Conservation (phyloP, 2,329 filamentous ascomycete genomes). For the Aureobasidium sp. region DNA sequence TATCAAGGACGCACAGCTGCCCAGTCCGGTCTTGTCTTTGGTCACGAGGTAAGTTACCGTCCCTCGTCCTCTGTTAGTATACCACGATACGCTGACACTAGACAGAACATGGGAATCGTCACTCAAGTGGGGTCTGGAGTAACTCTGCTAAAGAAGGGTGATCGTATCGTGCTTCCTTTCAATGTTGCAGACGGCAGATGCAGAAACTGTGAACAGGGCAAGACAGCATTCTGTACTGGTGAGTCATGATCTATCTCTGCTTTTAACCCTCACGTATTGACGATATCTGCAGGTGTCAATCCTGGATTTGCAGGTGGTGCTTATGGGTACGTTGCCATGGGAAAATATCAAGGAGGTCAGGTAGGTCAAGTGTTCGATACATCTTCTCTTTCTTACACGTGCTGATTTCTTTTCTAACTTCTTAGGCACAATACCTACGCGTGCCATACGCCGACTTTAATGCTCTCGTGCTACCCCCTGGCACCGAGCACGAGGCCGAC, state of each 20-base stretch:
- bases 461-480: slow-evolving; percentile 53
- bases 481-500: slow-evolving; percentile 55
- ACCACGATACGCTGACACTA: not conserved
- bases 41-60: slow-evolving; percentile 39
- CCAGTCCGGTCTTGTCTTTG: slow-evolving; percentile 55
- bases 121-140: slow-evolving; percentile 52
- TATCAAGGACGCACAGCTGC: slow-evolving; percentile 61
- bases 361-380: too few relatives aligned
- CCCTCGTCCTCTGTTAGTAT: not conserved
- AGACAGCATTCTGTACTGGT: slow-evolving; percentile 59
- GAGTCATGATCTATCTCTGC: not conserved
- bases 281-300: slow-evolving; percentile 36
- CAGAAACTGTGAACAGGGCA: slow-evolving; percentile 57
- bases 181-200: slow-evolving; percentile 59
- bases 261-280: not conserved
- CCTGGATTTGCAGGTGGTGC: slow-evolving; percentile 54
- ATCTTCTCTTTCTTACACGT: too few relatives aligned
- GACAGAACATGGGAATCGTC: slow-evolving; percentile 50
- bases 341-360: slow-evolving; percentile 49
- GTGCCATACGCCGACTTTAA: slow-evolving; percentile 64
- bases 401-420: too few relatives aligned
- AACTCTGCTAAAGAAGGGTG: slow-evolving; percentile 54
- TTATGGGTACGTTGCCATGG: slow-evolving; percentile 46
- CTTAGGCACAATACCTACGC: slow-evolving; percentile 52
- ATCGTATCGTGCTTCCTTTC: slow-evolving; percentile 59